Base-by-base conservation (phyloP, 768 basidiomycete species). In the Podaxis pistillaris region DNA sequence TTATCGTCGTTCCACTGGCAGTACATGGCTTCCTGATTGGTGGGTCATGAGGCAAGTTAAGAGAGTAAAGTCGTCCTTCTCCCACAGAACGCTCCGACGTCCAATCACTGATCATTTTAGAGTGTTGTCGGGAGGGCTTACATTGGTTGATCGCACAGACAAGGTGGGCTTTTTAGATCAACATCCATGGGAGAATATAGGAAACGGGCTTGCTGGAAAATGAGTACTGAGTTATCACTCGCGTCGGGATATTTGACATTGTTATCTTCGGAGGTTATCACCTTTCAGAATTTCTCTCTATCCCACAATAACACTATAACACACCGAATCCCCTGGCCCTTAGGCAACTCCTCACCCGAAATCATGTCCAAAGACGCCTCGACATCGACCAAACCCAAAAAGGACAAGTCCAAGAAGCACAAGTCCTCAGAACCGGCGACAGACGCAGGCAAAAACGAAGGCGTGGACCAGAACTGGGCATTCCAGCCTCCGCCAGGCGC, bases 401-500 rank as follows among this genome's bases (percentile, higher is more conserved):
- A 56, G 67, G 55, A 65, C 1, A 68, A 70, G 60, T 13, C 62
- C 19, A 65, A 67, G 65, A 75, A 78, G 60, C 60, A 70, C 3
- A 77, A 72, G 11, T 63, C 54, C 4, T n/a, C 33, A 0, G 26
- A 24, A 41, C n/a, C 54, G 38, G 41, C 73, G 22, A 63, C 69
- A 37, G 69, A 72, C 17, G 28, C 68, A 30, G 79, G 73, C 9
- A 82, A 78, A 69, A 83, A 86, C 61, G 84, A 87, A 69, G 85
- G 84, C 33, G 72, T 72, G 19, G 77, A 87, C 68, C 78, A 78
- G 0, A 74, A 81, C 58, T 87, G 86, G 85, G 84, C 78, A 0
- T 91, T 86, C 67, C 69, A 76, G 63, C 86, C 89, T 0, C 89
- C 89, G 6, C 63, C 73, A 1, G 86, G 83, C 7, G 74, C 79